Conservation (phyloP, 331 rosid species). For the Acacia concinna region DNA sequence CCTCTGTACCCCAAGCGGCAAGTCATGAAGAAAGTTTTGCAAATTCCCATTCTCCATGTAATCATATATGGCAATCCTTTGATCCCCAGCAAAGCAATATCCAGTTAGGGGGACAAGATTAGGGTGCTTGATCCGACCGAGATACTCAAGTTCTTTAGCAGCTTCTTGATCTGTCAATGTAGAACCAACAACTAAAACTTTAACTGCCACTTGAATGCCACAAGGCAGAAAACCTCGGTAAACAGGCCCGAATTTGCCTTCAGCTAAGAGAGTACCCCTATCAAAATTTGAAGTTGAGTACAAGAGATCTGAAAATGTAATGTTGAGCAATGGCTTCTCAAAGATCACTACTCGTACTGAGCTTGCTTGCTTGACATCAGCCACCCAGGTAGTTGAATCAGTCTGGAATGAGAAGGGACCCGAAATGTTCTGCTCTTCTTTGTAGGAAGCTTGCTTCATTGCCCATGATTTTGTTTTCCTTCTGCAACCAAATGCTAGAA, state of each 20-base stretch:
- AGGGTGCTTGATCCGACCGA: conserved; percentile 91
- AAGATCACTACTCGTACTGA: conserved; percentile 87
- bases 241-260: conserved; percentile 97
- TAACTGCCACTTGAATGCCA: conserved; percentile 89
- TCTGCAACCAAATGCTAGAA: conserved; percentile 81
- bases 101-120: conserved; percentile 96
- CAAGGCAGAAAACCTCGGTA: conserved; percentile 91
- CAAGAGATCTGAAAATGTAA: conserved; percentile 89
- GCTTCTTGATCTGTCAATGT: conserved; percentile 89
- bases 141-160: conserved; percentile 89
- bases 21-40: conserved; percentile 91
- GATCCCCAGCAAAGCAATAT: conserved; percentile 97
- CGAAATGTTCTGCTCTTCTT: conserved; percentile 80
- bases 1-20: conserved; percentile 87
- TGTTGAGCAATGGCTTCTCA: conserved; percentile 86
- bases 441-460: conserved; percentile 71
- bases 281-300: conserved; percentile 92
- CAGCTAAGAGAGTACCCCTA: conserved; percentile 89
- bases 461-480: conserved; percentile 76
- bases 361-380: conserved; percentile 96
- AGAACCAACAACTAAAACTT: conserved; percentile 88
- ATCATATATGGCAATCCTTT: conserved; percentile 91
- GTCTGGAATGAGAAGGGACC: conserved; percentile 98
- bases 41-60: conserved; percentile 98
- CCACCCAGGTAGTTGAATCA: conserved; percentile 98